Evolutionary conservation across 2,329 filamentous ascomycete genomes (phyloP), one percentile per base, ranked within the genome.

Genomic region (Penicillium glabrum): DNA sequence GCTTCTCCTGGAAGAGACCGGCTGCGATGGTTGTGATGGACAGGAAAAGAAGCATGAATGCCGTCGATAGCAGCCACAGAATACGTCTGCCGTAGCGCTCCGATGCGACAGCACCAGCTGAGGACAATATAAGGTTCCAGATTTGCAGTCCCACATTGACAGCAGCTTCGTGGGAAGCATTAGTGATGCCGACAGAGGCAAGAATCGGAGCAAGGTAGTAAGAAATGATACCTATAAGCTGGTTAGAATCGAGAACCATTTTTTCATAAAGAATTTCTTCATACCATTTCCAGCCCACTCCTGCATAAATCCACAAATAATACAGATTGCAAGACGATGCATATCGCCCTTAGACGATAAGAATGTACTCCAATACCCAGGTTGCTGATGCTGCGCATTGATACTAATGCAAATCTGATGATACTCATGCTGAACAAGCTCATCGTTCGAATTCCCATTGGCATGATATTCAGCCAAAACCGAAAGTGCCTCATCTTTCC

Each of bases 401-500:
- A 66, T 66, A 37, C 59, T 66, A 16, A 56, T 57, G 55, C 64
- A 66, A 21, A 69, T 69, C 29, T 69, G 64, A n/a, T 58, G 53
- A 37, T 60, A 69, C 48, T 69, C 65, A 35, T 65, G 60, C n/a
- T 58, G 60, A 9, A 68, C 67, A 29, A 69, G 37, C 14, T 56
- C 58, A 13, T 65, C 64, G n/a, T 74, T 64, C 1, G 60, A 54
- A 45, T 76, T 71, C 1, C 77, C 76, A 62, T 84, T 79, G 1
- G 83, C 85, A 50, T 87, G 86, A 63, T 83, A 85, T 59, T 81
- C 82, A 8, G 81, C 78, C 56, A 90, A 77, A 4, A 83, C 80
- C 4, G 77, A 72, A n/a, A 82, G 73, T 1, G 83, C 84, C 61
- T 86, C 78, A 23, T 86, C 82, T 14, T 81, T 77, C 13, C 82